Base-by-base conservation (phyloP, 2,329 filamentous ascomycete species). In the Samsoniella hepiali region DNA sequence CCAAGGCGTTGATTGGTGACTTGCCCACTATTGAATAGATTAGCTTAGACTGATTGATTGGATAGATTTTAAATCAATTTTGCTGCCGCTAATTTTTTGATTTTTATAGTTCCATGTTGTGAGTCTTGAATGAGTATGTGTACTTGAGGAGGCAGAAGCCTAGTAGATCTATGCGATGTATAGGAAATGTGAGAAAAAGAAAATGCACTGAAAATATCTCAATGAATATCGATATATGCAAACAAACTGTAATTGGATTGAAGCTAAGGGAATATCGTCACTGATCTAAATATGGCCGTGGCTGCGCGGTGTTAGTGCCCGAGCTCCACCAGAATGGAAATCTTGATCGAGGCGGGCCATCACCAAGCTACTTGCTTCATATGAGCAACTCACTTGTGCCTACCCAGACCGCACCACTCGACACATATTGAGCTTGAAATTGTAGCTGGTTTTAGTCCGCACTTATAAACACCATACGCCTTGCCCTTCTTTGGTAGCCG, bases 311-410 rank as follows among this genome's bases (percentile, higher is more conserved):
- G 29, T n/a, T 58, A 22, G 56, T 44, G 31, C 44, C 36, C 10
- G 55, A 49, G 56, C 44, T 50, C 56, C 56, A 58, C 56, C 56
- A 17, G 13, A 22, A 31, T 11, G 17, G 40, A 58, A 47, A 58
- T 47, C 44, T 50, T 50, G 56, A 50, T 57, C 13, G 45, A 49
- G 22, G 57, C 45, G 57, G 57, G 56, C 56, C 34, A 44, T 44
- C 38, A 22, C 50, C 13, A n/a, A 17, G 15, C 29, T 2, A n/a
- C 32, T 15, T 40, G 38, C 22, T 42, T 42, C 13, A n/a, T 7
- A 45, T 22, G 15, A 45, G 3, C 54, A 57, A 32, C 29, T 34
- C 54, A 38, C n/a, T 32, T 3, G 3, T 47, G 22, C 31, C 22
- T 15, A 22, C 11, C 4, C n/a, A 40, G 57, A 22, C 22, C 50